Conservation (phyloP, 2,329 filamentous ascomycete species). For the Colletotrichum sublineola region DNA sequence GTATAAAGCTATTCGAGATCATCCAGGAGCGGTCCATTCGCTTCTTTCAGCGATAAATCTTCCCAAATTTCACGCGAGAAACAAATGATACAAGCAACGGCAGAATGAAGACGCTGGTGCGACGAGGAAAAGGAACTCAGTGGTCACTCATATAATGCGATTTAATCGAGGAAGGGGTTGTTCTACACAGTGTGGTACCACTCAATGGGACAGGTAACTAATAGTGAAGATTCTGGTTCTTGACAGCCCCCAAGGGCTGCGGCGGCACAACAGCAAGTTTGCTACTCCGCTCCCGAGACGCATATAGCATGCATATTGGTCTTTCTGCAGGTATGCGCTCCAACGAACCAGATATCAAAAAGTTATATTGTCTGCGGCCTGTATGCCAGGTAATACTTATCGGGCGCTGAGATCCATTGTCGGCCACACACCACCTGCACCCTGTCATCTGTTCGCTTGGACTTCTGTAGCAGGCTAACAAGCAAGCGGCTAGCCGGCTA, state of each 20-base stretch:
- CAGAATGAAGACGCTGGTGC: neutral
- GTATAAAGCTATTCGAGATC: neutral
- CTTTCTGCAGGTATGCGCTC: constrained; percentile 25
- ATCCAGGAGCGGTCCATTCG: neutral
- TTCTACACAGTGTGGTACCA: neutral
- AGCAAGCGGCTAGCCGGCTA: neutral
- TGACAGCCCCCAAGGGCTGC: neutral
- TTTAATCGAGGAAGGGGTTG: constrained; percentile 11
- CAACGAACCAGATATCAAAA: constrained; percentile 2
- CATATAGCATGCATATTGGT: constrained; percentile 21
- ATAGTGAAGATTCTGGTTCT: neutral
- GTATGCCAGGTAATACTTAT: neutral
- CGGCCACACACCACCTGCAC: neutral
- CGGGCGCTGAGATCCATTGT: neutral
- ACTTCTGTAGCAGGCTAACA: neutral
- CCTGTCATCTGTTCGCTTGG: neutral
- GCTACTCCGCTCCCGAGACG: neutral
- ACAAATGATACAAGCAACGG: neutral
- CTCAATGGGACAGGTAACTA: neutral
- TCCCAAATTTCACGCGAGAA: neutral
- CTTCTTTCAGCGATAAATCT: neutral
- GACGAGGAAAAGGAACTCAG: neutral
- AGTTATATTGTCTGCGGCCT: neutral
- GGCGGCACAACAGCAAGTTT: constrained; percentile 15
- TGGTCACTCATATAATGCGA: constrained; percentile 1